These are phyloP conservation scores for Fusarium sp. DNA, from an alignment of 2,329 filamentous ascomycete genomes.

Conservation along the genomic window DNA sequence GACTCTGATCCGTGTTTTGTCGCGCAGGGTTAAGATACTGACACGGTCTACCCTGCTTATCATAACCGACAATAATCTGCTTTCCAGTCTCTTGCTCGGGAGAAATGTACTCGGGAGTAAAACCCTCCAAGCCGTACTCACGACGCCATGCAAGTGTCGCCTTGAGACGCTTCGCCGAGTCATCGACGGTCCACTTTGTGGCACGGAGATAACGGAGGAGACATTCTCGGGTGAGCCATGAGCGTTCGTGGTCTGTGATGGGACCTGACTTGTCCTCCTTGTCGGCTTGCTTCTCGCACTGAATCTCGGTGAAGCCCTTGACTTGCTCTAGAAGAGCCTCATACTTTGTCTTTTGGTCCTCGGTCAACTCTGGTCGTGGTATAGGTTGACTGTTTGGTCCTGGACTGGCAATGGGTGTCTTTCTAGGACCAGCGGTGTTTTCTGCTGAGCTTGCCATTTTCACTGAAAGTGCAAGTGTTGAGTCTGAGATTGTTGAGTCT, in stretches of 20 bases:
- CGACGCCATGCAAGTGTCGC: conserved; percentile 88
- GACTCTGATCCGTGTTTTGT: conserved; percentile 90
- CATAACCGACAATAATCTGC: conserved; percentile 89
- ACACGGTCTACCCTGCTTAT: conserved; percentile 86
- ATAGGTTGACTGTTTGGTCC: conserved; percentile 68
- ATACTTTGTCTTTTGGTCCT: conserved; percentile 87
- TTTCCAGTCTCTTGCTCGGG: conserved; percentile 97
- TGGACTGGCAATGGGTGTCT: conserved; percentile 70
- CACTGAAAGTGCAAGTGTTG: conserved; percentile 10
- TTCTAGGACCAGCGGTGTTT: conserved; percentile 47
- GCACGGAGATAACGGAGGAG: conserved; percentile 92
- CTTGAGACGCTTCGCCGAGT: conserved; percentile 82
- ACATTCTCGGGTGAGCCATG: conserved; percentile 94
- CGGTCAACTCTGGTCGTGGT: conserved; percentile 70
- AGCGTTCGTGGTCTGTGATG: conserved; percentile 81
- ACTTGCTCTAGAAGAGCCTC: conserved; percentile 77
- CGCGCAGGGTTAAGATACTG: conserved; percentile 89
- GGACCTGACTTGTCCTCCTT: conserved; percentile 69
- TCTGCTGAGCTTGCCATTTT: conserved; percentile 39
- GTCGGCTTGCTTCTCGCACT: conserved; percentile 58
- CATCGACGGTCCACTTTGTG: conserved; percentile 85
- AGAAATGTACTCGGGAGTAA: conserved; percentile 88
- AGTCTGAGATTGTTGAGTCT: conserved; percentile 19
- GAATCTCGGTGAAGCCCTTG: conserved; percentile 75
- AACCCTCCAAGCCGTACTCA: conserved; percentile 84